Evolutionary conservation across 805 yeast species (phyloP).

Genomic region (Teunomyces lycoperdinae): DNA sequence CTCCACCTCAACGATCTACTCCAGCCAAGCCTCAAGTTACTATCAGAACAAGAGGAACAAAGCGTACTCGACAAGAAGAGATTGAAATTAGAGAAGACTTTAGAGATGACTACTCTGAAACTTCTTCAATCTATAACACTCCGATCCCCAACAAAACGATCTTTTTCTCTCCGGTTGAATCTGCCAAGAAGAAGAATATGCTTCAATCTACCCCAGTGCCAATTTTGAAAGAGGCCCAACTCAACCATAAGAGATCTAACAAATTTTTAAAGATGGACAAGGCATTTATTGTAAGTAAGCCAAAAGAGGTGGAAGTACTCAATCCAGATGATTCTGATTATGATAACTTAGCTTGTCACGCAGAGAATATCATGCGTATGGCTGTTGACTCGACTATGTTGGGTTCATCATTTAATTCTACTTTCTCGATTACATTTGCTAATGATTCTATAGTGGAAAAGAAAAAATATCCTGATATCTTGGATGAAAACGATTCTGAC

Average conservation of each 20-base stretch:
- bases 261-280: constrained; percentile 8
- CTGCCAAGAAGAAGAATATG: constrained; percentile 14
- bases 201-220: constrained; percentile 27
- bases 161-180: constrained; percentile 26
- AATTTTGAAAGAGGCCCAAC: constrained; percentile 16
- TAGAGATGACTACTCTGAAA: constrained; percentile 5
- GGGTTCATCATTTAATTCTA: constrained; percentile 38
- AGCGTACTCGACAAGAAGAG: constrained; percentile 7
- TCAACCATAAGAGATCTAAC: constrained; percentile 14
- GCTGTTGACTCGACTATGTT: constrained; percentile 47
- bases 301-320: constrained; percentile 2
- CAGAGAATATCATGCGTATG: constrained; percentile 45
- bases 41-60: constrained; percentile 8
- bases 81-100: background rate
- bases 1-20: background rate
- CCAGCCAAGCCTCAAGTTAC: background rate
- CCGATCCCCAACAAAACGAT: constrained; percentile 27
- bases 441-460: constrained; percentile 29
- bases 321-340: constrained; percentile 22
- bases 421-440: constrained; percentile 34
- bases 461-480: constrained; percentile 14
- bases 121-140: constrained; percentile 17
- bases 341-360: constrained; percentile 46
- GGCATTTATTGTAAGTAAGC: constrained; percentile 2
- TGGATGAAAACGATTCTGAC: constrained; percentile 19